phyloP scores from a whole-genome alignment of 169 alveolate species.

The Plasmodium fragile region DNA sequence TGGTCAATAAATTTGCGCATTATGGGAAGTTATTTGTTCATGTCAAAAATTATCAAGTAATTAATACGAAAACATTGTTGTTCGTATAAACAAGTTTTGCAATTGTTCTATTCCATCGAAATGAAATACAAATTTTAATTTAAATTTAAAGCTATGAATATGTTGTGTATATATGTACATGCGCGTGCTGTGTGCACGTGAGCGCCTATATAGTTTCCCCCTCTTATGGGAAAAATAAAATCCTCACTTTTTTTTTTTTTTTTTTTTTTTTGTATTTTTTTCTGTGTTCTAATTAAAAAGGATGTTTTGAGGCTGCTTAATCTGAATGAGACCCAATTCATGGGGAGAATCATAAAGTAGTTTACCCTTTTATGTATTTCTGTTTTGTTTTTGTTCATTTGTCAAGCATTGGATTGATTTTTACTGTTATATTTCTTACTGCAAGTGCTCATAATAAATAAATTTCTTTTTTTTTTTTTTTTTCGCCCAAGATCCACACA shows the following conservation, averaged over 20 bases:
- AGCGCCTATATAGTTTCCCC: background rate
- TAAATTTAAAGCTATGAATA: background rate
- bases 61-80: slow-evolving; percentile 7
- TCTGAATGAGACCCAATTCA: slow-evolving; percentile 70
- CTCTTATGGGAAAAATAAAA: background rate
- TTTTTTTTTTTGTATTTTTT: slow-evolving; percentile 35
- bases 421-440: background rate
- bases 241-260: background rate
- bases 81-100: background rate
- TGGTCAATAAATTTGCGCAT: slow-evolving; percentile 65
- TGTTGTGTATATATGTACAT: background rate
- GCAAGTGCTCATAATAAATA: background rate
- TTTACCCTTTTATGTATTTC: background rate
- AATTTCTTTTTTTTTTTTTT: slow-evolving; percentile 7
- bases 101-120: slow-evolving; percentile 5
- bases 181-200: background rate
- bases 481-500: slow-evolving; percentile 53
- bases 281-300: slow-evolving; percentile 23
- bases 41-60: slow-evolving; percentile 76
- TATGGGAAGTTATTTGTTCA: slow-evolving; percentile 74
- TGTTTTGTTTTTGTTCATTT: background rate
- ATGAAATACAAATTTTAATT: background rate
- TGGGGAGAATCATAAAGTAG: slow-evolving; percentile 75
- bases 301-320: slow-evolving; percentile 72
- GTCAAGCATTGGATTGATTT: background rate